Conservation (phyloP, 1,284 basidiomycete genomes). For the Ustilago trichophora region DNA sequence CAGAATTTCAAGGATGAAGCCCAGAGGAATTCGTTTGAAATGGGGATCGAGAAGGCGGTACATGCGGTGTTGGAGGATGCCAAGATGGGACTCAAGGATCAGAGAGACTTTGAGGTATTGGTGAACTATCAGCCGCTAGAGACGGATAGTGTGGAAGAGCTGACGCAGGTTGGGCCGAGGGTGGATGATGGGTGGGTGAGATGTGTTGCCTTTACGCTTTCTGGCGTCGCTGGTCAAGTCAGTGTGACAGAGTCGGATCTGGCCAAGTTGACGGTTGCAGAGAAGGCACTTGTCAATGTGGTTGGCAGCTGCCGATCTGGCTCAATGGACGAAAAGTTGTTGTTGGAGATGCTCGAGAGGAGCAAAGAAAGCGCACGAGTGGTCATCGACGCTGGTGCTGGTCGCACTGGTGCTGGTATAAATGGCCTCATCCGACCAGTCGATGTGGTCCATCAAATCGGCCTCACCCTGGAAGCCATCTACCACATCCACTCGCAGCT, state of each 20-base stretch:
- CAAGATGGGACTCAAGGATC: slow-evolving; percentile 24
- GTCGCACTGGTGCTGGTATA: no score
- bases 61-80: slow-evolving; percentile 18
- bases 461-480: slow-evolving; percentile 17
- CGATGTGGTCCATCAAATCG: slow-evolving; percentile 21
- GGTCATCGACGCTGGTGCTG: no score
- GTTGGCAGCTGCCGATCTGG: no score
- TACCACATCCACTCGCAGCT: slow-evolving; percentile 4
- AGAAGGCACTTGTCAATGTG: slow-evolving; percentile 12
- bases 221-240: background rate
- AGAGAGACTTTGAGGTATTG: slow-evolving; percentile 46
- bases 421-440: slow-evolving; percentile 31
- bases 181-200: slow-evolving; percentile 21
- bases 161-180: slow-evolving; percentile 27
- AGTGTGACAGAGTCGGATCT: slow-evolving; percentile 1
- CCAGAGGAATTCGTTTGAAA: slow-evolving; percentile 8
- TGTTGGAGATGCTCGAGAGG: no score
- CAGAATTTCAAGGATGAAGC: slow-evolving; percentile 9
- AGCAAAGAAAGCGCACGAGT: no score
- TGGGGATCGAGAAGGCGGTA: slow-evolving; percentile 9
- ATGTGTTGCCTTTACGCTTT: slow-evolving; percentile 12
- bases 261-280: slow-evolving; percentile 5
- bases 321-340: no score
- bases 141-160: slow-evolving; percentile 17
- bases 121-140: slow-evolving; percentile 41